Evolutionary conservation across 192 early-diverging fungal genomes (phyloP).

Genomic region (Lobosporangium transversale): DNA sequence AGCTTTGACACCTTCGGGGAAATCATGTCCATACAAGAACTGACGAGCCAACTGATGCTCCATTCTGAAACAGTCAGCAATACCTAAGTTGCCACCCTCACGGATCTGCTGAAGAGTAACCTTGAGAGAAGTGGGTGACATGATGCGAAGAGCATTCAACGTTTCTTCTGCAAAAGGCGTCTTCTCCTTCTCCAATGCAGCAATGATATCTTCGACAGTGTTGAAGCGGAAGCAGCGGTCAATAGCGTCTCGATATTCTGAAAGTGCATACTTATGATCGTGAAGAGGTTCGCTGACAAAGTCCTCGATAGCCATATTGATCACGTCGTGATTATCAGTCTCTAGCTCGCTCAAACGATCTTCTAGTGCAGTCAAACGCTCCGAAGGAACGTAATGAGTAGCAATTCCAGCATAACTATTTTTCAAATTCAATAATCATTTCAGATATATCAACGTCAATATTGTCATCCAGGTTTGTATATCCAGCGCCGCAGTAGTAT

Average conservation of each 20-base stretch:
- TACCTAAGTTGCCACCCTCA: conserved; percentile 68
- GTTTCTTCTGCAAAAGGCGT: conserved; percentile 77
- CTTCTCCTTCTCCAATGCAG: conserved; percentile 80
- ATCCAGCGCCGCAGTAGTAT: too few species aligned
- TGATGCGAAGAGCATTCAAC: conserved; percentile 64
- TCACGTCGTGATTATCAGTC: conserved; percentile 75
- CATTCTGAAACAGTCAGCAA: conserved; percentile 86
- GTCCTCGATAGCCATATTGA: conserved; percentile 92
- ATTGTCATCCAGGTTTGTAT: too few species aligned
- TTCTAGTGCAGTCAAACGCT: conserved; percentile 81
- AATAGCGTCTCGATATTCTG: conserved; percentile 71
- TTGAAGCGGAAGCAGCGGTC: conserved; percentile 88
- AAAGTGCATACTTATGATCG: conserved; percentile 54
- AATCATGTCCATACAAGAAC: conserved; percentile 83
- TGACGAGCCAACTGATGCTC: conserved; percentile 86
- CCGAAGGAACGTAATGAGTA: conserved; percentile 94
- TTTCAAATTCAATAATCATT: too few species aligned
- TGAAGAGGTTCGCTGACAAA: conserved; percentile 75
- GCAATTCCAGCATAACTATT: conserved; percentile 84
- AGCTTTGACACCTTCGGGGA: conserved; percentile 89
- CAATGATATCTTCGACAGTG: conserved; percentile 85
- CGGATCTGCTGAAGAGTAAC: conserved; percentile 88
- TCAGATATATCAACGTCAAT: too few species aligned
- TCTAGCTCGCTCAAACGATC: conserved; percentile 84
- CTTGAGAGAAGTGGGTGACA: conserved; percentile 91